Evolutionary conservation across 2,329 filamentous ascomycete genomes (phyloP).

Genomic region (Penicillium sclerotigenum): DNA sequence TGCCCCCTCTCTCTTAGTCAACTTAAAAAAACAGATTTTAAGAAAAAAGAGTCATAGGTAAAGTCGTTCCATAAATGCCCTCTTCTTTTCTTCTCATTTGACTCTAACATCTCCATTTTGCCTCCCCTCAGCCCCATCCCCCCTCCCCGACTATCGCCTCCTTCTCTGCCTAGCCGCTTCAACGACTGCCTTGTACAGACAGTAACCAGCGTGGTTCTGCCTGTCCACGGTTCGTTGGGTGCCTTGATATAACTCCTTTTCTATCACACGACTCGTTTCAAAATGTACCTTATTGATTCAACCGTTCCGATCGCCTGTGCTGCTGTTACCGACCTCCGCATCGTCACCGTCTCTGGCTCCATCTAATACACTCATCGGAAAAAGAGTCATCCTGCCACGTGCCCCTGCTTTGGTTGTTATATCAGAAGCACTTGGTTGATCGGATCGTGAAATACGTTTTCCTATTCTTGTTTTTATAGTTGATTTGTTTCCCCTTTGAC

Average conservation of each 20-base stretch:
- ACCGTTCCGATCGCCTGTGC: conserved; percentile 39
- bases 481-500: conserved; percentile 5
- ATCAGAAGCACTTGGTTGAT: conserved; percentile 26
- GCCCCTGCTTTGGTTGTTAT: conserved; percentile 10
- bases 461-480: conserved; percentile 11
- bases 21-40: neutral
- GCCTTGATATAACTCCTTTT: conserved; percentile 23
- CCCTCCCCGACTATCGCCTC: conserved; percentile 1
- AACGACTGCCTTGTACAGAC: conserved; percentile 31
- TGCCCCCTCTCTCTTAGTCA: conserved; percentile 13
- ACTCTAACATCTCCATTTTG: conserved; percentile 8
- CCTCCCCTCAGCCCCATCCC: conserved; percentile 1
- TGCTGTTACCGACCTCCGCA: conserved; percentile 35
- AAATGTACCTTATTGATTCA: conserved; percentile 42
- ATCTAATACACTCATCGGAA: conserved; percentile 18
- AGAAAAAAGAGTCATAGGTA: conserved; percentile 16
- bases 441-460: conserved; percentile 18
- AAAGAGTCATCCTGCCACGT: conserved; percentile 19
- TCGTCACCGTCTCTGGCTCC: conserved; percentile 23
- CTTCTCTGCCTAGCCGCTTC: conserved; percentile 14
- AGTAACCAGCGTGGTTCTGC: conserved; percentile 29
- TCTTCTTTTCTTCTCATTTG: conserved; percentile 7
- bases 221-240: conserved; percentile 34
- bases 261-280: conserved; percentile 22
- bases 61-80: conserved; percentile 4